Percentiles rank a stretch among this genome's conserved stretches.
Conservation (phyloP, 169 alveolate species). For the Eimeria acervulina region DNA sequence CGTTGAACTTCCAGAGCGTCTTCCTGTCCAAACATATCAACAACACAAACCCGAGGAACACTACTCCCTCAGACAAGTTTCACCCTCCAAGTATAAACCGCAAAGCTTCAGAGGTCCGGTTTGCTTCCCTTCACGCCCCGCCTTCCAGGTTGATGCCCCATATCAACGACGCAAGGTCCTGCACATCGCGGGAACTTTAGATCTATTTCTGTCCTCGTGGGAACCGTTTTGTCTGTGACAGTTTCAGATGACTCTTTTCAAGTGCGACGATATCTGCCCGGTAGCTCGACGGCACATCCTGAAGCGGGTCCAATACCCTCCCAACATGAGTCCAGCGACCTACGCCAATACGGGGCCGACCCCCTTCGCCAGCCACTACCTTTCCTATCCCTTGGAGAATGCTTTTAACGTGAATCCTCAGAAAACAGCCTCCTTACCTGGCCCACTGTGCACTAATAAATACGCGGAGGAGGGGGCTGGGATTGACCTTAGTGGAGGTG, state of each 20-base stretch:
- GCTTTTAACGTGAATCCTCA: background rate
- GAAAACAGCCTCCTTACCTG: background rate
- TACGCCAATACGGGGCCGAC: slow-evolving; percentile 51
- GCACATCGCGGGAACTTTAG: background rate
- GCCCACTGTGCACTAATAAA: slow-evolving; percentile 3
- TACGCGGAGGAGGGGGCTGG: slow-evolving; percentile 22
- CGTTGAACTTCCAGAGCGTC: background rate
- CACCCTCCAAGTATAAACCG: background rate
- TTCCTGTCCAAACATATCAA: background rate
- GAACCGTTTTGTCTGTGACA: background rate
- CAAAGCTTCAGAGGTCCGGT: background rate
- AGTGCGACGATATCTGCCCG: slow-evolving; percentile 57
- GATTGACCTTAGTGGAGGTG: background rate
- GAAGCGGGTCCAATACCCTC: slow-evolving; percentile 44
- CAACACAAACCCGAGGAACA: background rate
- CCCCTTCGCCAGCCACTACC: slow-evolving; percentile 23
- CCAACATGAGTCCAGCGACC: slow-evolving; percentile 43
- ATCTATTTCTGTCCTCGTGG: background rate
- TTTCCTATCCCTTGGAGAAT: slow-evolving; percentile 24
- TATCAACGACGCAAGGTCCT: background rate
- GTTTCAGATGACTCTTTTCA: slow-evolving; percentile 46
- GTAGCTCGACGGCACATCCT: slow-evolving; percentile 18
- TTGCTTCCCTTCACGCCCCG: background rate
- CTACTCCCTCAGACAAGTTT: background rate
- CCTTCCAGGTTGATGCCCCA: background rate